Evolutionary conservation across 2,329 filamentous ascomycete species (phyloP), one percentile per base, ranked within the genome.

Genomic region (Chaetomiaceae sp.): DNA sequence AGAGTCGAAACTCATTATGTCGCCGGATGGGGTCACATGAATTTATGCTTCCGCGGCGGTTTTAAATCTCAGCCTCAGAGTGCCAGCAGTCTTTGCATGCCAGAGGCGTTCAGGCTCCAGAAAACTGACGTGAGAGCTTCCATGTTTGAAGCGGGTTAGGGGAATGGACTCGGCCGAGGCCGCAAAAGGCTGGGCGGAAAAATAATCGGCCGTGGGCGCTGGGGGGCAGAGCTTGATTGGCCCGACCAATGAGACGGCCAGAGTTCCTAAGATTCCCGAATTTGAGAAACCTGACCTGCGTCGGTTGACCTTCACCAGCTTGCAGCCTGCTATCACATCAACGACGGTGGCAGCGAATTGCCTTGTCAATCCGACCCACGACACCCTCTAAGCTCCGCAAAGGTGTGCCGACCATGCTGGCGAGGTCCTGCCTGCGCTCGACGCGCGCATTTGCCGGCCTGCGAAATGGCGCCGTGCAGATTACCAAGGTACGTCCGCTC

Each of bases 351-450:
- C 66, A 64, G 62, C 62, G 65, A 64, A 67, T 68, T 68, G 67
- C 66, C 66, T 61, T 63, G 62, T 65, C 63, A 59, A 59, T 57
- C 58, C 63, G 55, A 62, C 60, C 59, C 59, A 48, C 60, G 60
- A 63, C 60, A 60, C 60, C 60, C 64, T 63, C 63, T 51, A 59
- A 65, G 64, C 67, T 62, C 64, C 64, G 68, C 68, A 63, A 63
- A 71, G 67, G 66, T 63, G 69, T 67, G 72, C 72, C 73, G 79
- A 86, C 73, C 71, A 96, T 97, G 92, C 85, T 96, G 82, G 87
- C 89, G 77, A 87, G 90, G 81, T 89, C 90, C 75, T 83, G 83
- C 76, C 77, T 95, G 81, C 89, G 89, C 79, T 84, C 87, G 72
- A 81, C 87, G 82, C 90, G 90, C 83, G 81, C 86, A 68, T 80